Evolutionary conservation across 768 basidiomycete genomes (phyloP), one percentile per base, ranked within the genome.

Genomic region (Hirschioporus abietinus): DNA sequence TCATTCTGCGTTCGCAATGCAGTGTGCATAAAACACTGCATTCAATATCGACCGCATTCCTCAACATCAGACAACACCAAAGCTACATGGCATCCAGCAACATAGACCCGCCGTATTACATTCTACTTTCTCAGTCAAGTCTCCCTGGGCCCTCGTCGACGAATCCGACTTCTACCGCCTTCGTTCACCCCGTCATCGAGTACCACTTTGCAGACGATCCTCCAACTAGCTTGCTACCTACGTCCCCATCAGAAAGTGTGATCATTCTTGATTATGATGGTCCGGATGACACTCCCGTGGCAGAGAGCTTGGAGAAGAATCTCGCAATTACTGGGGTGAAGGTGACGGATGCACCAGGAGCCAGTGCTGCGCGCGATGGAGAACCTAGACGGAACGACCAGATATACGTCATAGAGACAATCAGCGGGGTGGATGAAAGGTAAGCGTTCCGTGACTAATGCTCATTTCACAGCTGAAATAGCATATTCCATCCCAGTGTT

Each of bases 121-220:
- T 93, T 52, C 83, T 94, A 65, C 78, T 89, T 65, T 86, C 89
- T 1, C 86, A 87, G 69, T 83, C 84, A 20, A 78, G 82, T 12
- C 74, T 83, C 25, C 77, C 79, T 34, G 73, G 81, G 1, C 77
- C 78, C 12, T 81, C 79, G 34, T 78, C 78, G 30, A 78, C 68
- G 1, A 69, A 67, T 35, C 71, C 80, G 61, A 34, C 72, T 24
- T 68, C 76, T 20, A 64, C 75, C 17, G 63, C 82, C n/a, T 79
- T 91, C 63, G 77, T 82, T 12, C 92, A 94, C 72, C 90, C 91
- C 5, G 77, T 80, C 58, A 87, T 95, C 20, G 89, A 93, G 70
- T 93, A 93, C 74, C 89, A 91, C 71, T 94, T 91, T 72, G 83
- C 86, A 23, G 91, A 95, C 71, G 93, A 95, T 72, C 82, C 88